phyloP scores from a whole-genome alignment of 2,329 filamentous ascomycete genomes.

The Exophiala alcalophila region DNA sequence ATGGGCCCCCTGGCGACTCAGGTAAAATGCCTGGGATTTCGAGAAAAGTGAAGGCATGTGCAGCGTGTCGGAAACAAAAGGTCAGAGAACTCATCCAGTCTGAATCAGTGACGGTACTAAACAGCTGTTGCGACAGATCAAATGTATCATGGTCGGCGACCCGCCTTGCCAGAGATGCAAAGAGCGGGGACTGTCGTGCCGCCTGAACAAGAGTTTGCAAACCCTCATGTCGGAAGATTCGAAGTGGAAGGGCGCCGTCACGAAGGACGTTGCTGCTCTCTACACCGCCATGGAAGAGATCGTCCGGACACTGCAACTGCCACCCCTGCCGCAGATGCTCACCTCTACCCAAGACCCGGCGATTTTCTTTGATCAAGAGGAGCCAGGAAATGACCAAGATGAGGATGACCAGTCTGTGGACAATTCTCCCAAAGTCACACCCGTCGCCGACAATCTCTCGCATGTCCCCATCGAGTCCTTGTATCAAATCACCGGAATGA shows the following conservation, averaged over 20 bases:
- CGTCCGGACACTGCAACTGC: conserved; percentile 39
- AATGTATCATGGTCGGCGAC: conserved; percentile 53
- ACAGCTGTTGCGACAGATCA: conserved; percentile 34
- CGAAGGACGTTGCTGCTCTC: conserved; percentile 34
- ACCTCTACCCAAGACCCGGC: conserved; percentile 32
- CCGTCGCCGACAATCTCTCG: conserved; percentile 32
- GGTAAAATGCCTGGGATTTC: conserved; percentile 37
- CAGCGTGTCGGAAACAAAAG: conserved; percentile 54
- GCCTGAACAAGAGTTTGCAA: conserved; percentile 52
- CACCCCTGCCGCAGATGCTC: conserved; percentile 38
- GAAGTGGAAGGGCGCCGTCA: conserved; percentile 41
- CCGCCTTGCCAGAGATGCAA: conserved; percentile 50
- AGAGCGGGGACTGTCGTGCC: conserved; percentile 50
- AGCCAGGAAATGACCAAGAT: conserved; percentile 45
- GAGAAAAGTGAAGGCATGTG: conserved; percentile 49
- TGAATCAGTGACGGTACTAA: conserved; percentile 12
- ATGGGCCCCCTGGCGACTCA: conserved; percentile 19
- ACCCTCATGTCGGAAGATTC: conserved; percentile 50
- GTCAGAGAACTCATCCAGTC: conserved; percentile 33
- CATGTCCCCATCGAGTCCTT: conserved; percentile 40
- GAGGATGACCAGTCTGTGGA: conserved; percentile 44
- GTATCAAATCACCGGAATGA: conserved; percentile 37
- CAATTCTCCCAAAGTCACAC: conserved; percentile 35
- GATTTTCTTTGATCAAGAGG: conserved; percentile 35
- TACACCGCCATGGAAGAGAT: conserved; percentile 36